Evolutionary conservation across 495 filamentous ascomycete species (phyloP), one percentile per base, ranked within the genome.

Genomic region (Neurospora pannonica): DNA sequence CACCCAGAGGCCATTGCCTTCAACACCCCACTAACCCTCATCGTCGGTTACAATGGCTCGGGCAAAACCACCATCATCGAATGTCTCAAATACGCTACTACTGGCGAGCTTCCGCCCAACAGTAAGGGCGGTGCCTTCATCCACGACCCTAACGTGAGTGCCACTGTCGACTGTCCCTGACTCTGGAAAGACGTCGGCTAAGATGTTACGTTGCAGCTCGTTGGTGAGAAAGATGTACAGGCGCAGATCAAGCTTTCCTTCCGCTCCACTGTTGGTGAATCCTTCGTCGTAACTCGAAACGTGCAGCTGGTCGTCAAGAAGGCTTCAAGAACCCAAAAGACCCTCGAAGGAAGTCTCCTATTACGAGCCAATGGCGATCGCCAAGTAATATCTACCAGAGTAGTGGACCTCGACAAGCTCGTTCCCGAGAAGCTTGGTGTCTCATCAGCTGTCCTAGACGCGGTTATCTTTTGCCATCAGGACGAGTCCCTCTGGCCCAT

Each of bases 1-100:
- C 84, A 87, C 71, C 89, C 86, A 72, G 90, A 97, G 84, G 92
- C 88, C n/a, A 97, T 99, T 36, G 87, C 92, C 72, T 98, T 99
- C 81, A 87, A 94, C 71, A 91, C 93, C 8, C 96, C 96, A 19
- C 86, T 99, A 39, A 99, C 96, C 9, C 87, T 99, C 71, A 98
- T 99, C 75, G 96, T 99, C 71, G 96, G 96, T 60, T 93, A 93
- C 78, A 99, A 99, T 86, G 96, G 96, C 73, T 97, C 95, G 10
- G 96, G 97, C 60, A 99, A 99, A 84, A 99, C 96, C 69, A 98
- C 97, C 67, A 97, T 99, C 81, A 98, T 99, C 83, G 96, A 99
- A 82, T 97, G 96, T 80, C 94, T 99, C 77, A 98, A 98, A 80
- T 99, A 97, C 91, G 95, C 92, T 62, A 97, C 97, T 39, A 98